These are phyloP conservation scores for Ogataea kodamae DNA, from an alignment of 805 yeast genomes.

Conservation along the genomic window DNA sequence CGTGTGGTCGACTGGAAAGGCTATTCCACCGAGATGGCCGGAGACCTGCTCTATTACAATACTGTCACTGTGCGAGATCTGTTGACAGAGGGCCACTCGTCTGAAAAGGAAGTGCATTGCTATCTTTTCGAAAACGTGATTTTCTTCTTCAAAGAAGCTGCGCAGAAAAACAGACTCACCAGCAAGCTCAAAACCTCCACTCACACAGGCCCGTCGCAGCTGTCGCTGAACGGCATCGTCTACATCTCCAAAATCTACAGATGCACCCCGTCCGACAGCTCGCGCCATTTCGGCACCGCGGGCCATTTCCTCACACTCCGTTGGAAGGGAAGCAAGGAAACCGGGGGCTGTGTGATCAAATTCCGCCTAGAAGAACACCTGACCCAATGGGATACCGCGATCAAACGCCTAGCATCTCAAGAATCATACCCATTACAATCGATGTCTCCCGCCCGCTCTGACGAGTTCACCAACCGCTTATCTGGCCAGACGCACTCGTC, in stretches of 20 bases:
- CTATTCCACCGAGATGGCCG: slow-evolving; percentile 71
- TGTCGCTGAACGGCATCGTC: slow-evolving; percentile 31
- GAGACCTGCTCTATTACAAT: slow-evolving; percentile 77
- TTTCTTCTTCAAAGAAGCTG: slow-evolving; percentile 60
- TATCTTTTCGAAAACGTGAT: slow-evolving; percentile 74
- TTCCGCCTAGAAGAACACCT: slow-evolving; percentile 82
- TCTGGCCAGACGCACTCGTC: slow-evolving; percentile 26
- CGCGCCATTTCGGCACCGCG: slow-evolving; percentile 30
- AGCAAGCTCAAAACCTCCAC: slow-evolving; percentile 43
- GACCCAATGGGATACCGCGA: slow-evolving; percentile 74
- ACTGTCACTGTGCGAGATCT: slow-evolving; percentile 63
- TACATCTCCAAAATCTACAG: slow-evolving; percentile 28
- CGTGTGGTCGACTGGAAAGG: slow-evolving; percentile 93
- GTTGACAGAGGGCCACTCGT: slow-evolving; percentile 47
- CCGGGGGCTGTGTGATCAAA: slow-evolving; percentile 78
- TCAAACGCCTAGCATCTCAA: slow-evolving; percentile 43
- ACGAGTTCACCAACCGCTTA: slow-evolving; percentile 11
- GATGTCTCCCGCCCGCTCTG: slow-evolving; percentile 11
- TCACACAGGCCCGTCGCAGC: slow-evolving; percentile 14
- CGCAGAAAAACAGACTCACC: slow-evolving; percentile 47
- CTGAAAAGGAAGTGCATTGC: slow-evolving; percentile 84
- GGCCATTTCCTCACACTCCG: slow-evolving; percentile 63
- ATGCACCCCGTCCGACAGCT: slow-evolving; percentile 29
- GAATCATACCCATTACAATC: slow-evolving; percentile 17
- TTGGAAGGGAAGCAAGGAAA: slow-evolving; percentile 84